Percentiles rank a stretch among this genome's conserved stretches.
These are phyloP conservation scores for Allantophomopsis cytisporea DNA, from an alignment of 2,329 filamentous ascomycete genomes.

Conservation along the genomic window DNA sequence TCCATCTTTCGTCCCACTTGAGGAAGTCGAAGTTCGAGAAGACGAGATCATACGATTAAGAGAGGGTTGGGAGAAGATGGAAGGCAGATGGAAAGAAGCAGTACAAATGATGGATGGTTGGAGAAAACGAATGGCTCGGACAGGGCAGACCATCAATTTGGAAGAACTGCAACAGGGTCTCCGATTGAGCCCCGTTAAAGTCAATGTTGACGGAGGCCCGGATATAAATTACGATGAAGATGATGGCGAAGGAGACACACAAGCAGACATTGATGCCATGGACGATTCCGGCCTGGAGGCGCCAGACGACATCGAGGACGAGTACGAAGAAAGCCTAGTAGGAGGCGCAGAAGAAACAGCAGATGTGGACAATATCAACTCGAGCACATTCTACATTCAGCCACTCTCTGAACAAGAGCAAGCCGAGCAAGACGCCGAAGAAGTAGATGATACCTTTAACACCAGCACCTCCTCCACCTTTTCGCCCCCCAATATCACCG, in stretches of 20 bases:
- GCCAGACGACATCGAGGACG: constrained; percentile 7
- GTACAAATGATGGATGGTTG: constrained; percentile 85
- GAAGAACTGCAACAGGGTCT: constrained; percentile 57
- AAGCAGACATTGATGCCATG: constrained; percentile 20
- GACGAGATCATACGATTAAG: constrained; percentile 77
- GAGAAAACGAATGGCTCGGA: constrained; percentile 66
- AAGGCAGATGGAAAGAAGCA: constrained; percentile 78
- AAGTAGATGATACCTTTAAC: constrained; percentile 11
- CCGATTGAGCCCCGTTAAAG: constrained; percentile 43
- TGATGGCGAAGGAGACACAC: constrained; percentile 17
- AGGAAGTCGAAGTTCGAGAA: constrained; percentile 86
- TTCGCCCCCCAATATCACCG: constrained; percentile 7
- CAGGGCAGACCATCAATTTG: constrained; percentile 55
- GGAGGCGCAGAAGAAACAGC: constrained; percentile 13
- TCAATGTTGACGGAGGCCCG: constrained; percentile 35
- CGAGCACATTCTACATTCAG: too few species aligned
- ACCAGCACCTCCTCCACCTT: constrained; percentile 11
- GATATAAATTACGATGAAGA: constrained; percentile 15
- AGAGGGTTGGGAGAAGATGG: constrained; percentile 88
- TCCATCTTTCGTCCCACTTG: constrained; percentile 88
- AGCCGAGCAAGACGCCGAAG: constrained; percentile 5
- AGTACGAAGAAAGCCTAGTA: constrained; percentile 9
- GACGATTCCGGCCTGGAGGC: constrained; percentile 11
- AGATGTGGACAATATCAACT: not conserved
- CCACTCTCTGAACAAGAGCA: constrained; percentile 1